Percentiles rank a stretch among this genome's conserved stretches.
phyloP scores from a whole-genome alignment of 148 eudicot species.

The Fagopyrum tataricum region DNA sequence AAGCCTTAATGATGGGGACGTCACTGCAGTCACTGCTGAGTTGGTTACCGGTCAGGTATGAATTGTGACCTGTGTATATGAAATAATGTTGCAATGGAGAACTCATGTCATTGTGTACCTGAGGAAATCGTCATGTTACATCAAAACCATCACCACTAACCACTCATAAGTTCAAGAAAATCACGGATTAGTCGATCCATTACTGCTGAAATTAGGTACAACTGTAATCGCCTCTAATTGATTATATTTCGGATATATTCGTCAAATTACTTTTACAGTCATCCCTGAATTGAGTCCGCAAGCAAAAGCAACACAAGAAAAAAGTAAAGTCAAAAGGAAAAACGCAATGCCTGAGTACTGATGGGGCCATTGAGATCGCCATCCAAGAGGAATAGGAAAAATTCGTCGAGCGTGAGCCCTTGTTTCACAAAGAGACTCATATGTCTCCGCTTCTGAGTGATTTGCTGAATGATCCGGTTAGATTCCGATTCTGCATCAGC shows the following conservation, averaged over 20 bases:
- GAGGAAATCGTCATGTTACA: slow-evolving; percentile 2
- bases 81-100: slow-evolving; percentile 81
- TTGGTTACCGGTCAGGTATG: slow-evolving; percentile 90
- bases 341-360: slow-evolving; percentile 23
- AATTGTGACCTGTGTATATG: slow-evolving; percentile 85
- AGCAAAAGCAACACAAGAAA: background rate
- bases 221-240: too few species aligned
- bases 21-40: slow-evolving; percentile 86
- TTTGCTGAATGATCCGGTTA: slow-evolving; percentile 22
- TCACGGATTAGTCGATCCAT: background rate
- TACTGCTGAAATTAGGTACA: too few species aligned
- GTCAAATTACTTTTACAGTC: background rate
- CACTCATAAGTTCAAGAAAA: background rate
- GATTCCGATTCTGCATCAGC: slow-evolving; percentile 26
- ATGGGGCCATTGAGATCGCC: slow-evolving; percentile 47
- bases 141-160: background rate
- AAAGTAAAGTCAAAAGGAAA: background rate
- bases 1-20: slow-evolving; percentile 64
- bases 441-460: slow-evolving; percentile 22
- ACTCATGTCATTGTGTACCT: slow-evolving; percentile 86
- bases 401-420: slow-evolving; percentile 37
- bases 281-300: too few species aligned
- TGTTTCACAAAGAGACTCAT: background rate
- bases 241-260: background rate
- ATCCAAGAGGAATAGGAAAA: slow-evolving; percentile 35